A percentile compares a stretch with the other conserved stretches of the same genome.
These are phyloP conservation scores for Bipolaris gigantea DNA, from an alignment of 2,329 filamentous ascomycete species.

Conservation along the genomic window DNA sequence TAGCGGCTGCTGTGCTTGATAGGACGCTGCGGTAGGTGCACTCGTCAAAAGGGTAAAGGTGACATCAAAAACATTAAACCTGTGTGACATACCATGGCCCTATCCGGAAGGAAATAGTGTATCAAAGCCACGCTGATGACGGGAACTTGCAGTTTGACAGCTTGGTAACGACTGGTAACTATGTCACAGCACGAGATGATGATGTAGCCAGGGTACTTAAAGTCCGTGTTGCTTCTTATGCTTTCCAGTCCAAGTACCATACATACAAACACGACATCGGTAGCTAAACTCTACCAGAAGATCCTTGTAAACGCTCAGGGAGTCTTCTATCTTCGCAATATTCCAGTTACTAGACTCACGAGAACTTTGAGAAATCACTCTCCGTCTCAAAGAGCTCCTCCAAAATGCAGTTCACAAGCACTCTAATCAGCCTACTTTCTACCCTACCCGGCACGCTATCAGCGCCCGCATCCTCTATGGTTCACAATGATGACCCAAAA, in stretches of 20 bases:
- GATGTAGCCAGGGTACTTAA: constrained; percentile 1
- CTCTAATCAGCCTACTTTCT: not conserved
- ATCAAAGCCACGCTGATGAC: constrained; percentile 21
- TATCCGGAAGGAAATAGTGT: constrained; percentile 1
- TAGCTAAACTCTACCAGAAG: not conserved
- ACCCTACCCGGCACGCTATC: not conserved
- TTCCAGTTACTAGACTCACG: not conserved
- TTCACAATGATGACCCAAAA: constrained; percentile 4
- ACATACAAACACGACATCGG: not conserved
- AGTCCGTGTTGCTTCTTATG: not conserved
- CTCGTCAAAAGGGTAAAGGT: constrained; percentile 9
- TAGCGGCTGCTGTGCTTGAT: not conserved
- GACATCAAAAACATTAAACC: not conserved
- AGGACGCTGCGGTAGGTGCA: not conserved
- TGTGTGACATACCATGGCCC: constrained; percentile 9
- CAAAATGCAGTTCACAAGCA: not conserved
- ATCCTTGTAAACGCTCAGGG: not conserved
- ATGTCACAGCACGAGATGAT: constrained; percentile 2
- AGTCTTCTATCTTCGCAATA: not conserved
- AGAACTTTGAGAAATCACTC: not conserved
- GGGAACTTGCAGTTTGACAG: constrained; percentile 23
- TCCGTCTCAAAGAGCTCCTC: not conserved
- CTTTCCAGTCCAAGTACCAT: not conserved
- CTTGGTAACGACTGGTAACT: constrained; percentile 8
- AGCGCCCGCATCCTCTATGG: not conserved